phyloP scores from a whole-genome alignment of 2,329 filamentous ascomycete genomes.

The Metarhizium robertsii region DNA sequence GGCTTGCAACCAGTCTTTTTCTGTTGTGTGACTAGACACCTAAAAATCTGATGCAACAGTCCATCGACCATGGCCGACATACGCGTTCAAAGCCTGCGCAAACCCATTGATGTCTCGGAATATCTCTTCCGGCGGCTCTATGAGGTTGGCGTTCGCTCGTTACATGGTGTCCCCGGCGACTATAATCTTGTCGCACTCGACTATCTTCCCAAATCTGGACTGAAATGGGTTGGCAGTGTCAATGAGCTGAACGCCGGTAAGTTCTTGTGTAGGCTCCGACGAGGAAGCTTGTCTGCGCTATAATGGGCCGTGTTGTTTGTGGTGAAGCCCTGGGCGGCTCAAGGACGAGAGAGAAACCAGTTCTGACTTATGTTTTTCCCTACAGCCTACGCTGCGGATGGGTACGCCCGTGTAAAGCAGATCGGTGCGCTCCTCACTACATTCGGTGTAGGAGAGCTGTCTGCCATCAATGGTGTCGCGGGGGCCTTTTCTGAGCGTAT shows the following conservation, averaged over 20 bases:
- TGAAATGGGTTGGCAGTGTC: constrained; percentile 60
- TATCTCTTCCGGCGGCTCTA: constrained; percentile 58
- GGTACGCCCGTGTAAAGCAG: constrained; percentile 65
- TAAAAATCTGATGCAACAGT: too few relatives aligned
- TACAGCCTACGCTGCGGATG: constrained; percentile 67
- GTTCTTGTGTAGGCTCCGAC: constrained; percentile 10
- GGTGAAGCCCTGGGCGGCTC: too few relatives aligned
- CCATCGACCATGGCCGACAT: constrained; percentile 24
- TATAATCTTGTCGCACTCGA: constrained; percentile 64
- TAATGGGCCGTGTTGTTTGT: background rate
- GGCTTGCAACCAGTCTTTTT: too few relatives aligned
- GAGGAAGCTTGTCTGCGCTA: background rate
- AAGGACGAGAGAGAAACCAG: background rate
- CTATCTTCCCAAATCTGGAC: constrained; percentile 47
- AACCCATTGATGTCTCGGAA: constrained; percentile 52
- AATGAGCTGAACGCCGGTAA: constrained; percentile 66
- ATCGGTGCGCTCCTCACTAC: constrained; percentile 64
- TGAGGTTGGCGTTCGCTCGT: constrained; percentile 53
- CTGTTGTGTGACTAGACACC: too few relatives aligned
- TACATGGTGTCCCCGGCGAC: constrained; percentile 64
- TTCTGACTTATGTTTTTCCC: constrained; percentile 10
- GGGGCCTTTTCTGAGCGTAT: constrained; percentile 68
- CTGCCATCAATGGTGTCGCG: constrained; percentile 63
- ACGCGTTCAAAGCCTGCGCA: constrained; percentile 31
- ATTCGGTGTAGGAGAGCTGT: constrained; percentile 68